Evolutionary conservation across 139 green algal species (phyloP).

Genomic region (Chlorella sp.): DNA sequence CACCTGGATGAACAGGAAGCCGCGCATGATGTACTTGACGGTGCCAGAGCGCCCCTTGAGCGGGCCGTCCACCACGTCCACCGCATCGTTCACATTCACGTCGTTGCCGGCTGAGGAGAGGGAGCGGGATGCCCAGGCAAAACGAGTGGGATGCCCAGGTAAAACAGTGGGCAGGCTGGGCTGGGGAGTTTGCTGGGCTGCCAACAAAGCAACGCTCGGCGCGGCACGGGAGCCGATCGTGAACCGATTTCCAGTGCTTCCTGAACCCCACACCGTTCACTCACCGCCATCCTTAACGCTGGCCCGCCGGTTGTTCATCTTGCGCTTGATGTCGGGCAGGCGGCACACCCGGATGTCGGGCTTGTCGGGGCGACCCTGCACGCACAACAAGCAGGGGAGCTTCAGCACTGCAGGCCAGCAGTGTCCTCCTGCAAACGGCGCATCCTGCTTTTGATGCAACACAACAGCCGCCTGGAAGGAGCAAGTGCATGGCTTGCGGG

Average conservation of each 20-base stretch:
- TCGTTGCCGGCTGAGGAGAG: slow-evolving; percentile 24
- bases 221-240: too few species aligned
- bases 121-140: too few species aligned
- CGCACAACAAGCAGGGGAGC: too few species aligned
- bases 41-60: slow-evolving; percentile 67
- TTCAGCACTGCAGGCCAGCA: too few species aligned
- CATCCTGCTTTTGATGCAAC: too few species aligned
- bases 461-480: too few species aligned
- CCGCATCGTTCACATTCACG: slow-evolving; percentile 34
- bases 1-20: slow-evolving; percentile 76
- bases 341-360: slow-evolving; percentile 78
- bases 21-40: slow-evolving; percentile 81
- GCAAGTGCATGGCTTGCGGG: too few species aligned
- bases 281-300: slow-evolving; percentile 63
- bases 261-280: not conserved
- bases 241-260: too few species aligned
- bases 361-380: slow-evolving; percentile 67
- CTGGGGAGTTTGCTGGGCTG: too few species aligned
- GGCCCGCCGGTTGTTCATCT: slow-evolving; percentile 67
- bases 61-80: slow-evolving; percentile 71
- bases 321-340: slow-evolving; percentile 88
- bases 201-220: too few species aligned
- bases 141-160: not conserved
- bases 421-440: too few species aligned
- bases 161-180: too few species aligned